Percentiles rank a stretch among this genome's conserved stretches.
These are phyloP conservation scores for Acrodontium crateriforme DNA, from an alignment of 2,329 filamentous ascomycete genomes.

Conservation along the genomic window DNA sequence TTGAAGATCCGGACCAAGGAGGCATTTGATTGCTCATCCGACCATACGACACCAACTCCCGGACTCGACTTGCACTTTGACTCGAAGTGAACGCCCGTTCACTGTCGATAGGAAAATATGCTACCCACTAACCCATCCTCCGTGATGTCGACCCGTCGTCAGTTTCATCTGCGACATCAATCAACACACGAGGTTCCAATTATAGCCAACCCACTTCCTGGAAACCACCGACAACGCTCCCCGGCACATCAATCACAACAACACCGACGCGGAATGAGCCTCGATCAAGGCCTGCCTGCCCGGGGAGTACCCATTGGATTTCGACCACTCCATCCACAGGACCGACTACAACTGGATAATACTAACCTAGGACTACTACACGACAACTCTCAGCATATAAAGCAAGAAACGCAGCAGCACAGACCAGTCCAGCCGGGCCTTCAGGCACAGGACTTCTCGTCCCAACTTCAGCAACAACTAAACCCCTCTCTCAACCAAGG, in stretches of 20 bases:
- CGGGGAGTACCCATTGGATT: constrained; percentile 16
- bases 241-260: constrained; percentile 26
- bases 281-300: constrained; percentile 46
- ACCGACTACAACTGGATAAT: constrained; percentile 19
- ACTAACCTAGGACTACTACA: constrained; percentile 47
- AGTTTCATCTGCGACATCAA: constrained; percentile 73
- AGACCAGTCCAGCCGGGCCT: constrained; percentile 66
- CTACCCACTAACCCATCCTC: constrained; percentile 58
- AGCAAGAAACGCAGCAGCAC: constrained; percentile 86
- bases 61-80: constrained; percentile 49
- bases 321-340: constrained; percentile 43
- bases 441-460: constrained; percentile 26
- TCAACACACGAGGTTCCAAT: constrained; percentile 68
- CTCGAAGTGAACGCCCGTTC: constrained; percentile 5
- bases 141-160: constrained; percentile 59
- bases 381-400: constrained; percentile 64
- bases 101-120: constrained; percentile 39
- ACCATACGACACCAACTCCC: constrained; percentile 34
- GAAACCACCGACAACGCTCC: constrained; percentile 38
- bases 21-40: constrained; percentile 19
- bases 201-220: constrained; percentile 51
- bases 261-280: constrained; percentile 73
- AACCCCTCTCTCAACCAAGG: too few relatives aligned
- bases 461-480: constrained; percentile 40
- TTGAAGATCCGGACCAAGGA: constrained; percentile 17